Base-by-base conservation (phyloP, 305 asterid genomes). In the Rubia balearica region DNA sequence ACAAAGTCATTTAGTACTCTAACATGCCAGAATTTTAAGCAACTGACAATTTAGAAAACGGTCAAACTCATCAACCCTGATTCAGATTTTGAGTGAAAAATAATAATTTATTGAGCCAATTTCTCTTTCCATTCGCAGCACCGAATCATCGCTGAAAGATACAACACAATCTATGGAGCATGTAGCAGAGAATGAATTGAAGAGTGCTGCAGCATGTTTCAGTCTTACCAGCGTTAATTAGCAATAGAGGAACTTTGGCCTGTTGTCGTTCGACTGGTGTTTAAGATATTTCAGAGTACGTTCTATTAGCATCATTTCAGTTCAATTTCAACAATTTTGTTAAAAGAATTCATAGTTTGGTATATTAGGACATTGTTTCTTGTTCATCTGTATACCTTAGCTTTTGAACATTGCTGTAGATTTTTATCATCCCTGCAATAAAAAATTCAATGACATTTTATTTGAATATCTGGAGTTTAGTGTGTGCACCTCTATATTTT, bases 201-300 rank as follows among this genome's bases (percentile, higher is more conserved):
- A 84, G 88, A 87, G 81, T 65, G 91, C 90, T 51, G 97, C 96
- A 55, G 87, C 93, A 68, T 84, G 88, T 76, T 89, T 89, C 83
- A 89, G 88, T 82, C 91, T 91, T 71, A 89, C 95, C 70, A 86
- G 95, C 73, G 84, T 85, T 78, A 87, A 83, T 64, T 79, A 71
- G 76, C 72, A 60, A 21, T 38, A 67, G 30, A 60, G 65, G 73
- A 78, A 38, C 30, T 69, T 72, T 73, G 63, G 78, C 60, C 61
- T 43, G 55, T 68, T 30, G 76, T 53, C 68, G 65, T 71, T 60
- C 69, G 21, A 55, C 65, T 21, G 41, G 45, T 69, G 65, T 63
- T 64, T 48, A 24, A 36, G 63, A 63, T 24, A 61, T 40, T 61
- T 43, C 61, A 63, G 70, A 36, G 75, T 72, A 72, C 69, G 70